Evolutionary conservation across 2,329 filamentous ascomycete species (phyloP), one percentile per base, ranked within the genome.

Genomic region (Fusarium irregulare): DNA sequence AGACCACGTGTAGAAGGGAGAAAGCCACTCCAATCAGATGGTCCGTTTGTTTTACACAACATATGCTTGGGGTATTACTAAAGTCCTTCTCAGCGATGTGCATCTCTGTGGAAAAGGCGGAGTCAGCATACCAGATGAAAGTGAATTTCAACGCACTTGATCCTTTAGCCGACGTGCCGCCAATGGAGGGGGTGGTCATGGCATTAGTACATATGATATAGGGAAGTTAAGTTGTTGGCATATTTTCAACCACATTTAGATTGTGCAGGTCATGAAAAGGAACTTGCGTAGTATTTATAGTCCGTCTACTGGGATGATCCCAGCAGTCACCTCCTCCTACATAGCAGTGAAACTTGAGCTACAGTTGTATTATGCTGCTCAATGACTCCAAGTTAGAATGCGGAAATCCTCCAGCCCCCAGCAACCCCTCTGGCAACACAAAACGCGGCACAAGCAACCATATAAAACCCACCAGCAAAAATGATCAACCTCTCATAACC

Each of bases 401-500:
- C 14, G 3, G 16, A 27, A 7, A 13, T 4, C 8, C 41, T 62
- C 60, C 41, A 68, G 13, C 67, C 64, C 7, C 60, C 64, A 7
- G 64, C 49, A 2, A 65, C 42, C 0, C 60, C 66, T 13, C 64
- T 46, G 4, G 57, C 60, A 10, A 59, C 10, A 48, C 56, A 68
- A 27, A 66, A 66, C 1, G 50, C 57, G 13, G 59, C 13, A 30
- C 37, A 65, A 7, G 64, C 61, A 16, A 63, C 37, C 37, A 53
- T 56, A 23, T 62, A 65, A 28, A 65, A 64, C 0, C 56, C 64
- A 0, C 64, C 56, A 1, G 64, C 56, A 42, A 68, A 70, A 9
- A 59, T 30, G 6, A 68, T 65, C 4, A 68, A 25, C 5, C 12
- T 40, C 14, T 50, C 34, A 12, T 70, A 68, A n/a, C n/a, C n/a